Evolutionary conservation across 108 stramenopile species (phyloP), one percentile per base, ranked within the genome.

Genomic region (Chaetoceros muelleri): DNA sequence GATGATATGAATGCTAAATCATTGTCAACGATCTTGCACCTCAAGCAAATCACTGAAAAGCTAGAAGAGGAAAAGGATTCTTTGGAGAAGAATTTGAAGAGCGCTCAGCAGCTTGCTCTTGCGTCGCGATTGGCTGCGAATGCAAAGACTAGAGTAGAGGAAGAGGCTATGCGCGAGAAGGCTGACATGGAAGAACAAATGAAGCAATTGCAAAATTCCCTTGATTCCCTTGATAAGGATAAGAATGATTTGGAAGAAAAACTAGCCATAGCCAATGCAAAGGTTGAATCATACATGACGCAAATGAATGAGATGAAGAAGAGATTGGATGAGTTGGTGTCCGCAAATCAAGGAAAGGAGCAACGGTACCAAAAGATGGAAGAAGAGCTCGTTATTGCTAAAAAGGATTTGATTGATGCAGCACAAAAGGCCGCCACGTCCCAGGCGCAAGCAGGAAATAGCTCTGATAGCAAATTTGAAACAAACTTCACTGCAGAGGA

Each of bases 1-100:
- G 92, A 93, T 48, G 87, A 93, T 29, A 87, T 87, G 77, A 93
- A 89, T 66, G 87, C 85, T 0, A 87, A 87, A 59, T 84, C 87
- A 17, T 52, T 90, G 46, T 85, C 83, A 2, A 85, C 87, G 0
- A 87, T 93, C 61, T 49, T 93, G 23, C 87, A 90, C 44, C 57
- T 93, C 58, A 89, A 89, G 46, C 79, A 85, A 24, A 23, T 87
- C 44, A 82, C 75, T 27, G 85, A 89, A 40, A 70, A 83, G 60
- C 72, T 85, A 1, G 64, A 70, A 27, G 68, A 72, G 47, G 85
- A 87, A 61, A 83, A 76, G 51, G 70, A 75, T 7, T 76, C 72
- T 50, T 55, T 93, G 30, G 81, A 87, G 57, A 73, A 83, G 52
- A 80, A 85, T 47, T 66, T 72, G 8, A 80, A 89, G 60, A 80